Evolutionary conservation across 2,329 filamentous ascomycete genomes (phyloP).

Genomic region (Shiraia sp.): DNA sequence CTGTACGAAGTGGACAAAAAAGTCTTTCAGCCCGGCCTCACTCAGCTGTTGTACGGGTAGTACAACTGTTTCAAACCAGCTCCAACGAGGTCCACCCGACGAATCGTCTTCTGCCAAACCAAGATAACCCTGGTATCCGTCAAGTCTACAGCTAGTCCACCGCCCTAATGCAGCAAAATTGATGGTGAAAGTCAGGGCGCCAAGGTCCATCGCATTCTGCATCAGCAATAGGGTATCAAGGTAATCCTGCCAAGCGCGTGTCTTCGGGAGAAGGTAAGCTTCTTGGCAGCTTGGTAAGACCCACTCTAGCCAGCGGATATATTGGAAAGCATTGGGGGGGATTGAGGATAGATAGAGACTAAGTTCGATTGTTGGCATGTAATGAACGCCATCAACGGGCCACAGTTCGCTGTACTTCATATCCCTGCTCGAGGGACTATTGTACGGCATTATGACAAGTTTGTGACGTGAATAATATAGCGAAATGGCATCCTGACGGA

Average conservation of each 20-base stretch:
- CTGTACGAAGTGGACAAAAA: conserved; percentile 7
- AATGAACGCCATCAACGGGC: background rate
- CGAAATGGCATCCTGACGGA: conserved; percentile 9
- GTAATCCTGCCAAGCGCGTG: conserved; percentile 9
- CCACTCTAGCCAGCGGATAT: conserved; percentile 15
- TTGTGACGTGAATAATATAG: conserved; percentile 1
- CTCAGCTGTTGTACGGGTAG: conserved; percentile 4
- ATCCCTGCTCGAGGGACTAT: no score
- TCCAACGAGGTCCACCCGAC: no score
- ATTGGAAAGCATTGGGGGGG: conserved; percentile 3
- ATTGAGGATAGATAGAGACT: conserved; percentile 13
- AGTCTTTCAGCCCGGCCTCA: conserved; percentile 7
- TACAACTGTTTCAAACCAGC: conserved; percentile 4
- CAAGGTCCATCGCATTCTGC: conserved; percentile 9
- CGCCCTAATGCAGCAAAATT: no score
- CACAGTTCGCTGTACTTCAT: no score
- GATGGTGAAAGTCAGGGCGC: conserved; percentile 9
- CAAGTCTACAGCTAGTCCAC: no score
- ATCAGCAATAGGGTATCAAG: conserved; percentile 15
- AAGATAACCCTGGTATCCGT: no score
- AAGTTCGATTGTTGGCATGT: conserved; percentile 5
- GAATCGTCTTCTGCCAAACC: no score
- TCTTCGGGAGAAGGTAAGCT: background rate
- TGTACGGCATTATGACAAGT: no score
- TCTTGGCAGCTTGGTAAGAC: background rate